Evolutionary conservation across 805 yeast species (phyloP).

Genomic region (Diddensiella santjacobensis): DNA sequence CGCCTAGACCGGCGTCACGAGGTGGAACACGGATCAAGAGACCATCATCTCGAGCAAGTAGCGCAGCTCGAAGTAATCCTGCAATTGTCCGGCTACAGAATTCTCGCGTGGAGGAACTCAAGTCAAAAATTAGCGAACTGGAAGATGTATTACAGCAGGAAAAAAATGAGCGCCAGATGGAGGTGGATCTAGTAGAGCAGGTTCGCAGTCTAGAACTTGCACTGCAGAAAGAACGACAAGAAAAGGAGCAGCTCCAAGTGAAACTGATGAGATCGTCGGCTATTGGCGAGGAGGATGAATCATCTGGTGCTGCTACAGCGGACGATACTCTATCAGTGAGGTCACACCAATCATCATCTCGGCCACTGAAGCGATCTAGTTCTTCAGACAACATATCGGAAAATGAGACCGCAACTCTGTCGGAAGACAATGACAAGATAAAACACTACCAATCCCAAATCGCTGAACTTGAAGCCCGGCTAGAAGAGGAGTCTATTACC

Average conservation of each 20-base stretch:
- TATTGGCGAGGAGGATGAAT: background rate
- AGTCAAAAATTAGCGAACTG: conserved; percentile 27
- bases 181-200: conserved; percentile 21
- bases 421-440: conserved; percentile 14
- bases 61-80: conserved; percentile 10
- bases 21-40: conserved; percentile 13
- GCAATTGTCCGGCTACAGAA: conserved; percentile 15
- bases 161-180: conserved; percentile 22
- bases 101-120: conserved; percentile 26
- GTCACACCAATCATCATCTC: conserved; percentile 3
- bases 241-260: conserved; percentile 13
- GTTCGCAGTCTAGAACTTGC: conserved; percentile 21
- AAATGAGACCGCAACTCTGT: conserved; percentile 9
- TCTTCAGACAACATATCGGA: background rate
- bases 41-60: conserved; percentile 20
- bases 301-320: background rate
- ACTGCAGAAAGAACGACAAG: conserved; percentile 20
- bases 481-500: conserved; percentile 7
- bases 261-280: background rate
- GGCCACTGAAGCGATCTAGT: background rate
- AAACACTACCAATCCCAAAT: conserved; percentile 15
- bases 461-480: conserved; percentile 15
- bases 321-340: background rate
- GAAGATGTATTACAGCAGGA: conserved; percentile 27
- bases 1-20: conserved; percentile 16